Percentiles rank a stretch among this genome's conserved stretches.
Evolutionary conservation across 176 grass and related monocot species (phyloP).

Genomic region (Zoysia japonica): DNA sequence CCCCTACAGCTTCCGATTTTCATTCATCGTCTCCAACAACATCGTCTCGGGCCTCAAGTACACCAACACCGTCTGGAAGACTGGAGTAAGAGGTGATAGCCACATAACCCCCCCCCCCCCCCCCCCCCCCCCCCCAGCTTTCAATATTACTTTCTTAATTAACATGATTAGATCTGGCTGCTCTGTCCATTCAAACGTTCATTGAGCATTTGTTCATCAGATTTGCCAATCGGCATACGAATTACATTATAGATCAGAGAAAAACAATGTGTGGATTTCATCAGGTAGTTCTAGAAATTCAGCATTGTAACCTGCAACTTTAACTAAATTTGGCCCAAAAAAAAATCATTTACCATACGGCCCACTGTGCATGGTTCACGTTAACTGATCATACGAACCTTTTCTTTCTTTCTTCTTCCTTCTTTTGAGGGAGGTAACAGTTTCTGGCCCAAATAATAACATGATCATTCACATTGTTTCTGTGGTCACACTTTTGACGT

Average conservation of each 20-base stretch:
- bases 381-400: too few species aligned
- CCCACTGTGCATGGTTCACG: too few species aligned
- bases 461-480: neutral
- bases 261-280: neutral
- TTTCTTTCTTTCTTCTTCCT: too few species aligned
- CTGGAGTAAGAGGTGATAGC: constrained; percentile 68
- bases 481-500: neutral
- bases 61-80: constrained; percentile 93
- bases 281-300: neutral
- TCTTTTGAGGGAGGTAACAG: too few species aligned
- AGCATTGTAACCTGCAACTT: too few species aligned
- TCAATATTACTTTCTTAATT: constrained; percentile 4
- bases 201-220: neutral
- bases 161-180: neutral
- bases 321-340: too few species aligned
- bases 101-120: neutral
- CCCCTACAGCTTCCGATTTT: constrained; percentile 82
- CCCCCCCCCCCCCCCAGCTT: too few species aligned
- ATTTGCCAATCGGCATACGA: neutral
- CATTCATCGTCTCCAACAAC: constrained; percentile 75
- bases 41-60: constrained; percentile 92
- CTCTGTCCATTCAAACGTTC: neutral
- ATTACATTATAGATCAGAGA: neutral
- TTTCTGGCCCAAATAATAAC: neutral
- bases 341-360: too few species aligned